Percentiles rank a stretch among this genome's conserved stretches.
Evolutionary conservation across 257 asterid species (phyloP).

Genomic region (Solanum arcanum): DNA sequence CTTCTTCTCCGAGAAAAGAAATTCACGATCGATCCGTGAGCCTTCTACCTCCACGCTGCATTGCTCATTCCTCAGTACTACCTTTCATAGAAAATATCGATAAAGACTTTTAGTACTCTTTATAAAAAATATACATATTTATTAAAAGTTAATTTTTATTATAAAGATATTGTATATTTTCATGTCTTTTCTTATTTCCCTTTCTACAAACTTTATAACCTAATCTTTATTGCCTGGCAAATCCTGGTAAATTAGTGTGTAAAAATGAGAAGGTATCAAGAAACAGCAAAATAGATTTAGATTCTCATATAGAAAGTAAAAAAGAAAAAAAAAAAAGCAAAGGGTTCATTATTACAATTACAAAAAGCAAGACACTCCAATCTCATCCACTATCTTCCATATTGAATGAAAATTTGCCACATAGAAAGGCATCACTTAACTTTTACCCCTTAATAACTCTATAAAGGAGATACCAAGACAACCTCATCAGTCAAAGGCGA

Average conservation of each 20-base stretch:
- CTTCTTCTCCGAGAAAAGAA: no score
- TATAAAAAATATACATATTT: no score
- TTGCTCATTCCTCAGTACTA: no score
- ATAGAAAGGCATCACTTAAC: not conserved
- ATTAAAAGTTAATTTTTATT: no score
- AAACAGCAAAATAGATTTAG: not conserved
- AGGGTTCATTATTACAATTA: not conserved
- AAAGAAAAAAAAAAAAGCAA: not conserved
- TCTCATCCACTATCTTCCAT: slow-evolving; percentile 24
- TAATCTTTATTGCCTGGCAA: not conserved
- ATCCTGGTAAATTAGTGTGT: not conserved
- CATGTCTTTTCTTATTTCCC: not conserved
- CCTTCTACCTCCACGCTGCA: no score
- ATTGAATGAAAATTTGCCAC: slow-evolving; percentile 35
- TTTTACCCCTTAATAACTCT: not conserved
- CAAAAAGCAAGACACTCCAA: slow-evolving; percentile 18
- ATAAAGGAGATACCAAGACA: not conserved
- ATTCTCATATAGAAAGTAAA: not conserved
- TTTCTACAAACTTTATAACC: not conserved
- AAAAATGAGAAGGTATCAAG: not conserved
- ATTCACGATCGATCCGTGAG: no score
- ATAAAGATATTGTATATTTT: not conserved
- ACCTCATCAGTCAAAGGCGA: no score
- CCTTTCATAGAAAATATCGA: no score
- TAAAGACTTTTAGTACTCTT: no score